phyloP scores from a whole-genome alignment of 169 alveolate species.

The Plasmodium coatneyi region DNA sequence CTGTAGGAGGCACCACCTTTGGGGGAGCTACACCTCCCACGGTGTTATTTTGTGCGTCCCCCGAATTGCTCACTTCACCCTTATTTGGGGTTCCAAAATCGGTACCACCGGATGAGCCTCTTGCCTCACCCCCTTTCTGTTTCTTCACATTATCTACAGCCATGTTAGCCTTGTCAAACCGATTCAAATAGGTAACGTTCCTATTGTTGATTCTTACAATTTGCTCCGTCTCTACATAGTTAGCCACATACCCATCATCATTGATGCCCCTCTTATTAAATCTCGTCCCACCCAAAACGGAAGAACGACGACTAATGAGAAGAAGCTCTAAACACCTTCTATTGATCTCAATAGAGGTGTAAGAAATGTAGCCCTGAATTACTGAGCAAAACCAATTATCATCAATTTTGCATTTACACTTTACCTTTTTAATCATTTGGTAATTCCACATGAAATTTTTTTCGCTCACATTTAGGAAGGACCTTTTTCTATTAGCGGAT shows the following conservation, averaged over 20 bases:
- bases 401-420: conserved; percentile 61
- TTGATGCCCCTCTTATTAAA: conserved; percentile 95
- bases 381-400: conserved; percentile 74
- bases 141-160: not conserved
- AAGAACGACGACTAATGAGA: conserved; percentile 94
- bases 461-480: conserved; percentile 44
- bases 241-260: conserved; percentile 91
- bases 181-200: conserved; percentile 78
- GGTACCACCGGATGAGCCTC: not conserved
- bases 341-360: conserved; percentile 76
- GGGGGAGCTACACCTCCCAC: not conserved
- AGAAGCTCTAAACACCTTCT: conserved; percentile 76
- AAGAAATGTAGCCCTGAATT: conserved; percentile 84
- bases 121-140: not conserved
- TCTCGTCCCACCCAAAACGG: conserved; percentile 96
- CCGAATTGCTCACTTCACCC: not conserved
- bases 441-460: conserved; percentile 65
- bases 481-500: not conserved
- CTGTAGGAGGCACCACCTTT: not conserved
- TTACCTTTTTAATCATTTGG: conserved; percentile 64
- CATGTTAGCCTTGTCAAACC: conserved; percentile 75
- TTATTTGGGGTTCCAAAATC: not conserved
- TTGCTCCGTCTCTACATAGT: conserved; percentile 96
- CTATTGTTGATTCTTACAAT: conserved; percentile 84
- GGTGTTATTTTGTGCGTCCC: not conserved